Evolutionary conservation across 306 rosid genomes (phyloP), one percentile per base, ranked within the genome.

Genomic region (Prosopis cineraria): DNA sequence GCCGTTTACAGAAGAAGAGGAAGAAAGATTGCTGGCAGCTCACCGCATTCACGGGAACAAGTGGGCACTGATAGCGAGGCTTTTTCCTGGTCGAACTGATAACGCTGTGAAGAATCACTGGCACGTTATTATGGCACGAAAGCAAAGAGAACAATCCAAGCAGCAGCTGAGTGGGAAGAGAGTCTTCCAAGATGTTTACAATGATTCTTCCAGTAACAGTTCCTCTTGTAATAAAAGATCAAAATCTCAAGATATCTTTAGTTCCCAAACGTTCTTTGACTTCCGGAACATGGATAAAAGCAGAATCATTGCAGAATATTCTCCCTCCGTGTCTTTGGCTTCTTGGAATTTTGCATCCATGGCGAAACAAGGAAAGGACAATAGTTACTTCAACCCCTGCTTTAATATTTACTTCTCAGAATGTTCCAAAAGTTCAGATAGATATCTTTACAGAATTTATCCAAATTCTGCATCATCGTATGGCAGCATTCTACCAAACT

Each of bases 61-160:
- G 78, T 96, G 99, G 99, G 97, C 99, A 13, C 85, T 93, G 1
- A 96, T 96, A 59, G 97, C 99, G 5, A 88, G 99, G 70, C 88
- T 93, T 10, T 96, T 96, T 67, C 97, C 97, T 0, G 97, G 99
- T 12, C 77, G 99, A 64, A 96, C 99, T 0, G 99, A 93, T 64
- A 96, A 96, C 58, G 93, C 99, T 25, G 99, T 96, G 63, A 96
- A 96, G 91, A 96, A 96, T 50, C 99, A 96, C 56, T 96, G 99
- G 99, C 99, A 96, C 53, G 99, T 96, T 44, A 84, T 96, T 6
- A 93, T 91, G 97, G 99, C 99, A 12, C 85, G 99, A 74, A 89
- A 88, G 59, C 97, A 95, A 85, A 88, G 98, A 81, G 97, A 94
- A 73, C 93, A 90, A 12, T 92, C 98, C 36, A 94, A 20, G 59